These are phyloP conservation scores for Ormosia emarginata DNA, from an alignment of 306 rosid genomes.

Conservation along the genomic window DNA sequence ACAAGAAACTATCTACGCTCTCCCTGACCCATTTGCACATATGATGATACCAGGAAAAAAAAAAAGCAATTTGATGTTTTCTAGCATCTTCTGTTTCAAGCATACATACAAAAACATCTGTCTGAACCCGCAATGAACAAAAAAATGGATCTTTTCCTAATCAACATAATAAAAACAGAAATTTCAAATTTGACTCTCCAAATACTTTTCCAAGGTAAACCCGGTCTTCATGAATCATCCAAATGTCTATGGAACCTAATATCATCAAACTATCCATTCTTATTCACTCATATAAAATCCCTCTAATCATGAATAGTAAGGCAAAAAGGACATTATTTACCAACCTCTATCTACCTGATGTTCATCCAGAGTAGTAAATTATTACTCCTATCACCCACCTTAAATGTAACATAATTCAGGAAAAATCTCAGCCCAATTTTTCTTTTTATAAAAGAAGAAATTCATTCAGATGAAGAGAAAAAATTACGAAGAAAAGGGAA, in stretches of 20 bases:
- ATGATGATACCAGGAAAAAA: too few species aligned
- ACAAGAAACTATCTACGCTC: background rate
- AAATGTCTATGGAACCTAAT: background rate
- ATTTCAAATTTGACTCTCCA: background rate
- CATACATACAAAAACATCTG: background rate
- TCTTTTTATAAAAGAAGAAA: background rate
- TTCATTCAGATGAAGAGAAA: background rate
- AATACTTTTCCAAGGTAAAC: background rate
- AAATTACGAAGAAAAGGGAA: background rate
- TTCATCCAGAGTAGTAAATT: background rate
- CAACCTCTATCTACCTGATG: background rate
- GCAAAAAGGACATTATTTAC: background rate
- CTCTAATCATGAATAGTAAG: background rate
- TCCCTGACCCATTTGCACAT: too few species aligned
- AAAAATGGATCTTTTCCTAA: background rate
- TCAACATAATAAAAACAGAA: background rate
- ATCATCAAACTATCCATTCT: background rate
- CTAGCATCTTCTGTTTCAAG: background rate
- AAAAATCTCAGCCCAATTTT: background rate
- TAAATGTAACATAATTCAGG: background rate
- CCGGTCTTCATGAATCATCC: background rate
- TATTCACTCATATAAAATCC: background rate
- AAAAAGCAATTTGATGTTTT: background rate
- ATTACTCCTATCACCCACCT: background rate
- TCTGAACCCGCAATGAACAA: background rate